Evolutionary conservation across 805 yeast genomes (phyloP).

Genomic region (Schizosaccharomyces osmophilus): DNA sequence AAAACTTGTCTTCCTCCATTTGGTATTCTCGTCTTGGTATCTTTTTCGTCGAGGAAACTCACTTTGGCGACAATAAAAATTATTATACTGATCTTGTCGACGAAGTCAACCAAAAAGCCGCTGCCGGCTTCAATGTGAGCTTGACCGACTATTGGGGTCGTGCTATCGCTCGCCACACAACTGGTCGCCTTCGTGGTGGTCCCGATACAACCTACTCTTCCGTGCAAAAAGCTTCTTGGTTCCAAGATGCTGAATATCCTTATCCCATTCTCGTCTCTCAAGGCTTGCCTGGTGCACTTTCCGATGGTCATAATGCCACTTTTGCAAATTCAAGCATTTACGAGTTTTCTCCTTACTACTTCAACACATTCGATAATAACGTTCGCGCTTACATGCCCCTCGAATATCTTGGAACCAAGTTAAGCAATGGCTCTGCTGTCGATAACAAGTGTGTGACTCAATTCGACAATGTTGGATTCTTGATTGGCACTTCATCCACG

Average conservation of each 20-base stretch:
- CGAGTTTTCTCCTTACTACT: constrained; percentile 31
- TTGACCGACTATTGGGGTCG: constrained; percentile 66
- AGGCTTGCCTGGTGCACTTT: constrained; percentile 28
- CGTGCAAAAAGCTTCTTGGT: constrained; percentile 35
- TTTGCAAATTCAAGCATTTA: constrained; percentile 39
- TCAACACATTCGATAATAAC: constrained; percentile 76
- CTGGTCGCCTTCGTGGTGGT: constrained; percentile 35
- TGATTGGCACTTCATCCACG: constrained; percentile 37
- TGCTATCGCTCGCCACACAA: constrained; percentile 45
- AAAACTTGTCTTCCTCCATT: constrained; percentile 10
- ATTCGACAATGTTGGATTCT: constrained; percentile 52
- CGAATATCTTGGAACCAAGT: constrained; percentile 44
- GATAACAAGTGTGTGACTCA: constrained; percentile 30
- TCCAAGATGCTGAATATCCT: constrained; percentile 39
- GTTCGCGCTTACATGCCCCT: constrained; percentile 38
- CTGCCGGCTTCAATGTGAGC: constrained; percentile 42
- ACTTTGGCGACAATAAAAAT: not conserved
- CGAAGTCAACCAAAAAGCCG: constrained; percentile 25
- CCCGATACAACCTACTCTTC: constrained; percentile 36
- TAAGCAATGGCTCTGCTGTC: constrained; percentile 27
- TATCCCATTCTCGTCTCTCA: constrained; percentile 39
- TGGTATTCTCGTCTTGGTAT: constrained; percentile 15
- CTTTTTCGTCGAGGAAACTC: constrained; percentile 10
- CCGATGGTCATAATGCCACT: constrained; percentile 28
- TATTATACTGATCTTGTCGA: constrained; percentile 18